phyloP scores from a whole-genome alignment of 2,329 filamentous ascomycete genomes.

The Teratosphaeria pseudoeucalypti region DNA sequence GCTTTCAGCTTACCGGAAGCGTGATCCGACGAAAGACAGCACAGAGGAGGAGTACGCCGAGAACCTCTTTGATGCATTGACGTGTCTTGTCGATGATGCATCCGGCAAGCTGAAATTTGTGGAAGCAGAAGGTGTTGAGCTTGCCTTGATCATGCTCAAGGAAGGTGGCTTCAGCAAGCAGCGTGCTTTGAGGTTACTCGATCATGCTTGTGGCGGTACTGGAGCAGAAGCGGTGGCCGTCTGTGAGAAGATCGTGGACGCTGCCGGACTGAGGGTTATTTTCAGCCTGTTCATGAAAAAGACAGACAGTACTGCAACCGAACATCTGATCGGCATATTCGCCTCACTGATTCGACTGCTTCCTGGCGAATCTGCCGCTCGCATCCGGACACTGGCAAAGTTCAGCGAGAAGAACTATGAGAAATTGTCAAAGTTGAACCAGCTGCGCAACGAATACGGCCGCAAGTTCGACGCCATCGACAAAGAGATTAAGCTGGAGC shows the following conservation, averaged over 20 bases:
- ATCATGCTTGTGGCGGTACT: conserved; percentile 62
- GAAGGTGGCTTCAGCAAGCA: conserved; percentile 65
- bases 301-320: conserved; percentile 54
- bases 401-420: conserved; percentile 92
- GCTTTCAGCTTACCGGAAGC: conserved; percentile 71
- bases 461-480: conserved; percentile 54
- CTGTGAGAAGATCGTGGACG: conserved; percentile 69
- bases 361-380: conserved; percentile 63
- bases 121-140: conserved; percentile 82
- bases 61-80: conserved; percentile 80
- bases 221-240: conserved; percentile 43
- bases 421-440: conserved; percentile 65
- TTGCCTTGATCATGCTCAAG: conserved; percentile 82
- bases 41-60: conserved; percentile 93
- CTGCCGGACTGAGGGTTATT: conserved; percentile 69
- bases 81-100: conserved; percentile 65
- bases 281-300: conserved; percentile 87
- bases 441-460: conserved; percentile 58
- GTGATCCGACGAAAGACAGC: conserved; percentile 73
- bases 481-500: conserved; percentile 49
- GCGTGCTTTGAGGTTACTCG: conserved; percentile 68
- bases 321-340: conserved; percentile 79
- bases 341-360: conserved; percentile 69
- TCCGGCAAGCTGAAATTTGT: conserved; percentile 71
- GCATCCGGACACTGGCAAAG: conserved; percentile 81